phyloP scores from a whole-genome alignment of 768 basidiomycete species.

The Pulveroboletus sp. region DNA sequence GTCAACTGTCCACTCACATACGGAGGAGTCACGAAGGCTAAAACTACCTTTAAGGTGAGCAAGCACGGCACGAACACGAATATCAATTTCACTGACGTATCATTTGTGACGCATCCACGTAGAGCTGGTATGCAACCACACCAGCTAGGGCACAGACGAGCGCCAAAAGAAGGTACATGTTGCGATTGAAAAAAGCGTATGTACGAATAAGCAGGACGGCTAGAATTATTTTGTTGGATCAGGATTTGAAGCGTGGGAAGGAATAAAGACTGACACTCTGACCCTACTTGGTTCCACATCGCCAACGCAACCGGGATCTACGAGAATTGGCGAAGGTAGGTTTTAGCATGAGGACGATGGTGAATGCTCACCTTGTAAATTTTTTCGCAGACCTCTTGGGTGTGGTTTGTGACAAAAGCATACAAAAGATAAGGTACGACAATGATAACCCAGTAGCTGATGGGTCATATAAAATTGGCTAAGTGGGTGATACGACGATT shows the following conservation, averaged over 20 bases:
- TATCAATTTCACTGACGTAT: constrained; percentile 42
- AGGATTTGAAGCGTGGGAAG: background rate
- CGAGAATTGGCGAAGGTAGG: background rate
- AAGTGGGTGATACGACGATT: constrained; percentile 10
- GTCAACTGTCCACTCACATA: constrained; percentile 38
- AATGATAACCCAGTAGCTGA: constrained; percentile 77
- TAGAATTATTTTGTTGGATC: constrained; percentile 24
- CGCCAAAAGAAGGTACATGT: constrained; percentile 57
- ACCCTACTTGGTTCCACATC: constrained; percentile 85
- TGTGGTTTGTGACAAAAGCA: constrained; percentile 69
- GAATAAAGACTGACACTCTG: constrained; percentile 50
- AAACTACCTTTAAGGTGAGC: constrained; percentile 37
- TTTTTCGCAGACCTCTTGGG: constrained; percentile 55
- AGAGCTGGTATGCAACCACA: constrained; percentile 76
- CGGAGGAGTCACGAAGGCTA: constrained; percentile 61
- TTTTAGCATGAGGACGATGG: background rate
- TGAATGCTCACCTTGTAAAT: constrained; percentile 56
- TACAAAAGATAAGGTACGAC: constrained; percentile 77
- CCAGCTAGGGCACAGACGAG: constrained; percentile 65
- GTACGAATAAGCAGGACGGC: constrained; percentile 79
- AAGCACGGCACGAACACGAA: background rate
- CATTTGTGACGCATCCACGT: constrained; percentile 77
- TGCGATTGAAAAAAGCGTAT: constrained; percentile 82
- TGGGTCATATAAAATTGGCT: constrained; percentile 4
- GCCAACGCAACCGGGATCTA: constrained; percentile 78